These are phyloP conservation scores for Echinochloa phyllopogon DNA, from an alignment of 176 grass and related monocot genomes.

Conservation along the genomic window DNA sequence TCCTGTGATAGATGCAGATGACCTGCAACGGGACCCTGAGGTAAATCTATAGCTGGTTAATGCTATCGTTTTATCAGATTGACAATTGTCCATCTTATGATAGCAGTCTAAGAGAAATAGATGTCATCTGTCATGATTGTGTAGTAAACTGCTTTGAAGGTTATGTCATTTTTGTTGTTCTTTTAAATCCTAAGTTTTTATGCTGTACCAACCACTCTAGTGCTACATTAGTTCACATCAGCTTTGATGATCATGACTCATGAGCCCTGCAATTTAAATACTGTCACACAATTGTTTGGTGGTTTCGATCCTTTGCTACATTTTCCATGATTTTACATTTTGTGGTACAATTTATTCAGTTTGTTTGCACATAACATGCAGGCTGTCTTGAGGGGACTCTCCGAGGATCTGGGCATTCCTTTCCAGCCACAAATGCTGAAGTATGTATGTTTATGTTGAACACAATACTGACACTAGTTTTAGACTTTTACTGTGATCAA, in stretches of 20 bases:
- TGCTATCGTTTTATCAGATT: conserved; percentile 19
- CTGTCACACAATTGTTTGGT: not conserved
- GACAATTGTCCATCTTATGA: not conserved
- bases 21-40: conserved; percentile 80
- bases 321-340: conserved; percentile 10
- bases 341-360: conserved; percentile 6
- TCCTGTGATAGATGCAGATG: conserved; percentile 95
- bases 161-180: not conserved
- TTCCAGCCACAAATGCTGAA: conserved; percentile 90
- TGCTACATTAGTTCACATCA: not conserved
- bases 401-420: conserved; percentile 81
- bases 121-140: not conserved
- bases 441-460: conserved; percentile 43
- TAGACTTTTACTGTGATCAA: conserved; percentile 1
- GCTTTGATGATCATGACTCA: not conserved
- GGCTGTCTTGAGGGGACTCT: conserved; percentile 80
- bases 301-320: conserved; percentile 13
- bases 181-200: conserved; percentile 23
- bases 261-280: conserved; percentile 26
- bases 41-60: conserved; percentile 47
- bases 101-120: conserved; percentile 1
- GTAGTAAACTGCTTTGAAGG: conserved; percentile 28
- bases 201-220: conserved; percentile 4
- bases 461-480: conserved; percentile 1
- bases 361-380: conserved; percentile 44